Evolutionary conservation across 1,284 basidiomycete genomes (phyloP).

Genomic region (Abortiporus biennis): DNA sequence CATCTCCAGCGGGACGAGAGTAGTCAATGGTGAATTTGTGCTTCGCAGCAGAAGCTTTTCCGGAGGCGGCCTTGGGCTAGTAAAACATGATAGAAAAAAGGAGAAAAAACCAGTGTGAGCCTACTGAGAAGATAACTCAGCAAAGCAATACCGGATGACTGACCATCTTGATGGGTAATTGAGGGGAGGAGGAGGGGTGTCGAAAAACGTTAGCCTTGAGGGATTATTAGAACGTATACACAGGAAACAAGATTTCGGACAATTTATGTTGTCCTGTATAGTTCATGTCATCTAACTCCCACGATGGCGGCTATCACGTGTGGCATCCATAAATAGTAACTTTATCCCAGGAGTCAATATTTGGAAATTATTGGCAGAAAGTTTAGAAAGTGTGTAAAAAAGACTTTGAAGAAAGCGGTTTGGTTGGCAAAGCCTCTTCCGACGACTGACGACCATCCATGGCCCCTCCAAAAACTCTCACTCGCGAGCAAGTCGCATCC

Average conservation of each 20-base stretch:
- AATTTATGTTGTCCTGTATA: slow-evolving; percentile 14
- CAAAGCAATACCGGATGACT: slow-evolving; percentile 70
- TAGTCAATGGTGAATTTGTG: slow-evolving; percentile 96
- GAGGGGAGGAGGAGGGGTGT: slow-evolving; percentile 12
- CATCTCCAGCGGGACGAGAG: slow-evolving; percentile 86
- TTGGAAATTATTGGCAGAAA: no score
- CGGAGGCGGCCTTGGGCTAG: slow-evolving; percentile 64
- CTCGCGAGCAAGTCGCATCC: slow-evolving; percentile 61
- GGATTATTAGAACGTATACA: slow-evolving; percentile 11
- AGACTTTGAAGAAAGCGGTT: neutral
- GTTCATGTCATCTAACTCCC: slow-evolving; percentile 11
- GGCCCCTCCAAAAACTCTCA: slow-evolving; percentile 42
- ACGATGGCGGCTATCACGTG: slow-evolving; percentile 6
- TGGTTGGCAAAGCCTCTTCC: neutral
- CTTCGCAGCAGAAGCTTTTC: slow-evolving; percentile 64
- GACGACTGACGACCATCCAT: no score
- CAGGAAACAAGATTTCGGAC: slow-evolving; percentile 7
- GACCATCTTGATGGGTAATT: slow-evolving; percentile 50
- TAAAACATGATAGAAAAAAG: slow-evolving; percentile 21
- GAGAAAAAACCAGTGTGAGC: slow-evolving; percentile 50
- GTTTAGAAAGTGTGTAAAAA: no score
- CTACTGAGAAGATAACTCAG: slow-evolving; percentile 91
- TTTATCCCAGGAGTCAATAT: neutral
- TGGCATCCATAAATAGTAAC: neutral
- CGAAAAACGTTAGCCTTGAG: slow-evolving; percentile 22